Conservation (phyloP, 495 filamentous ascomycete genomes). For the Neurospora sp. region DNA sequence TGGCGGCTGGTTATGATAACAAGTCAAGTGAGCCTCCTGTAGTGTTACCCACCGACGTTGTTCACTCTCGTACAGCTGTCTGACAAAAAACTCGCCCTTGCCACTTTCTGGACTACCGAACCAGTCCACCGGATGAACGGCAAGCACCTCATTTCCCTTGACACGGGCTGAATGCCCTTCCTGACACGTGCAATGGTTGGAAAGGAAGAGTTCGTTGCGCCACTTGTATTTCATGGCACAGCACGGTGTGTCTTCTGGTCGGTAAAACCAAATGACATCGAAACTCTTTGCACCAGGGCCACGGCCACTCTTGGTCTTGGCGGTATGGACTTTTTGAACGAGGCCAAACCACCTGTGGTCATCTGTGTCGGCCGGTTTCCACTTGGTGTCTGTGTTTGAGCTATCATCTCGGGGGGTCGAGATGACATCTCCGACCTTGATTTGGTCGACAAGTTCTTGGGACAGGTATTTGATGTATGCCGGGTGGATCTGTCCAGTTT, state of each 20-base stretch:
- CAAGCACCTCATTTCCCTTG: constrained; percentile 40
- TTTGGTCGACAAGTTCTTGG: constrained; percentile 3
- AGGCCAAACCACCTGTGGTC: constrained; percentile 53
- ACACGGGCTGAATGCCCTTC: constrained; percentile 29
- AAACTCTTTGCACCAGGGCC: constrained; percentile 27
- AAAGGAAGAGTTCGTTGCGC: constrained; percentile 63
- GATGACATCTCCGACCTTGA: constrained; percentile 30
- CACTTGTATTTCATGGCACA: constrained; percentile 53
- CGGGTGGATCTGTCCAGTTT: neutral
- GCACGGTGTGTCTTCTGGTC: constrained; percentile 56
- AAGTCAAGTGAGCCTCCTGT: constrained; percentile 32
- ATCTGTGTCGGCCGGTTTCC: constrained; percentile 39
- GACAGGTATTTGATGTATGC: neutral
- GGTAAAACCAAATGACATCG: constrained; percentile 63
- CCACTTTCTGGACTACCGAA: constrained; percentile 33
- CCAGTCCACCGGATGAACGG: constrained; percentile 46
- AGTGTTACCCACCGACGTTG: constrained; percentile 43
- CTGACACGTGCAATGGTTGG: constrained; percentile 63
- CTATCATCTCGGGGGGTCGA: constrained; percentile 30
- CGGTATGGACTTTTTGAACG: constrained; percentile 44
- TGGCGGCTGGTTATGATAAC: constrained; percentile 15
- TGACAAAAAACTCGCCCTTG: constrained; percentile 47
- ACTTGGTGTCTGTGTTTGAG: constrained; percentile 35
- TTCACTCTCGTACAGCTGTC: constrained; percentile 51
- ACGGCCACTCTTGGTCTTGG: constrained; percentile 2